Evolutionary conservation across 805 yeast genomes (phyloP), one percentile per base, ranked within the genome.

Genomic region (Diddensiella caesifluorescens): DNA sequence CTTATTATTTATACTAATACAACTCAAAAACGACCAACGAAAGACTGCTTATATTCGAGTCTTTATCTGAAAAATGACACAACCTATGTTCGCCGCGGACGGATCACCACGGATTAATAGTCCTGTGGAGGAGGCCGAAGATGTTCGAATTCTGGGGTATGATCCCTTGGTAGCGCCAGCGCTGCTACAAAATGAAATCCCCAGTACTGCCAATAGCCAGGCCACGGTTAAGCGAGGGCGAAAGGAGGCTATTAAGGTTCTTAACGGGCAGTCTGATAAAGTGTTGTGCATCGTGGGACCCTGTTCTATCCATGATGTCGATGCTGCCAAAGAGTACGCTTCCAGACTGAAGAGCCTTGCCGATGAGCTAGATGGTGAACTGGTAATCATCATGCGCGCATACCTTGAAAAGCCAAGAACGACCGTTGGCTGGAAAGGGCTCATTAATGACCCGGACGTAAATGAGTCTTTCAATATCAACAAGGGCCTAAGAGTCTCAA

Each of bases 401-500:
- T 90, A 90, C 74, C 74, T 90, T 54, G 98, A 90, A 69, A 90
- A 90, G 68, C 98, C 98, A 58, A 83, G 98, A 73, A 90, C 98
- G 50, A 90, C 97, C 19, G 97, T 90, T 42, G 98, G 98, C 51
- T 90, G 98, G 98, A 90, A 90, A 68, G 98, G 98, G 57, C 73
- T 90, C 57, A 88, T 90, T 62, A 90, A 90, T 65, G 98, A 90
- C 67, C 98, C 98, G 35, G 95, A 90, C 59, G 77, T 90, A 47
- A 86, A 90, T 66, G 83, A 84, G 59, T 73, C 96, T 37, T 92
- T 83, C 77, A 83, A 90, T 63, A 92, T 90, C 64, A 90, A 90
- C 76, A 86, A 87, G 68, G 98, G 98, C 58, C 73, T 90, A 51
- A 78, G 87, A 56, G 75, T 85, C 29, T 77, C 97, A 9, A 80